Conservation (phyloP, 305 asterid genomes). For the Solanum hybrid region DNA sequence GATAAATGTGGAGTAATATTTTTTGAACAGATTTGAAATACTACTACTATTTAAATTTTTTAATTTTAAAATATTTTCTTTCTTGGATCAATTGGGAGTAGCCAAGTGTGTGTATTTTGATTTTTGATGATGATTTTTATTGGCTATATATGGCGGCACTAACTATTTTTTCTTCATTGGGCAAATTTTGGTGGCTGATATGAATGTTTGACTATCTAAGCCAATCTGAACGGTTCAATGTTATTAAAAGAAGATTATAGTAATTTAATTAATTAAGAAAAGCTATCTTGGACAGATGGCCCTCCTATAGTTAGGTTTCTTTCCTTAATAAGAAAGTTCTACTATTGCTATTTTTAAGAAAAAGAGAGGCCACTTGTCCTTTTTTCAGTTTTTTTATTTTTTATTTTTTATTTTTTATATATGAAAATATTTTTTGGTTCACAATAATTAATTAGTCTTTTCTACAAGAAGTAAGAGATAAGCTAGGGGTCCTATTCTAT, state of each 20-base stretch:
- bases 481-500: not conserved
- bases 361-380: not conserved
- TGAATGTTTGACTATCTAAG: constrained; percentile 18
- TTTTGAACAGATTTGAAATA: not conserved
- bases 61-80: not conserved
- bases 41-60: not conserved
- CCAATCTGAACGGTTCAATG: not conserved
- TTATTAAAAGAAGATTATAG: not conserved
- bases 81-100: not conserved
- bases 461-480: not conserved
- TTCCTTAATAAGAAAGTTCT: not conserved
- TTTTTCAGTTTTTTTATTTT: not conserved
- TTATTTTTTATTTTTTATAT: not conserved
- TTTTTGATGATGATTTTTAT: not conserved
- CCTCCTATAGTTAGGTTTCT: not conserved
- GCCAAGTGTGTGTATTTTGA: not conserved
- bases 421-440: not conserved
- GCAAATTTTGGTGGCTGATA: constrained; percentile 18
- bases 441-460: not conserved
- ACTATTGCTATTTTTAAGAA: not conserved
- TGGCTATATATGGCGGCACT: constrained; percentile 23
- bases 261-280: not conserved
- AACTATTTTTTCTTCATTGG: constrained; percentile 10
- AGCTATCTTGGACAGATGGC: not conserved
- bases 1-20: not conserved